phyloP scores from a whole-genome alignment of 2,329 filamentous ascomycete species.

The Pseudomassariella vexata region DNA sequence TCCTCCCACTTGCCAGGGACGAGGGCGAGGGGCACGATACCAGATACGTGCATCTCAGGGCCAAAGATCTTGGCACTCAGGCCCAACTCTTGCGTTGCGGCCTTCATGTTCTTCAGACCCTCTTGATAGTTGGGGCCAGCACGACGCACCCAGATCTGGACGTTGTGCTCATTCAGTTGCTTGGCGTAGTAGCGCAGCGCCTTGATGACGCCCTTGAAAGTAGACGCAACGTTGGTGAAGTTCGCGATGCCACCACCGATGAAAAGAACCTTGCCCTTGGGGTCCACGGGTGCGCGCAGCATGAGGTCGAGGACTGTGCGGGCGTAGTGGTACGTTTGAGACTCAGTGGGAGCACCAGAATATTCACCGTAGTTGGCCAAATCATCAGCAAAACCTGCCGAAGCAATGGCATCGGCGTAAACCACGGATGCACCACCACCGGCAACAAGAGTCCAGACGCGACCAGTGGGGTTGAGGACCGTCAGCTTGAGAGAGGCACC shows the following conservation, averaged over 20 bases:
- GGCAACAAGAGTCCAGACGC: slow-evolving; percentile 96
- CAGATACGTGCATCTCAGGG: slow-evolving; percentile 90
- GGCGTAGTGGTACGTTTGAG: slow-evolving; percentile 98
- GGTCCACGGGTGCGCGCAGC: slow-evolving; percentile 78
- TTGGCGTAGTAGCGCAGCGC: slow-evolving; percentile 86
- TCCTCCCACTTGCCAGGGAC: slow-evolving; percentile 58
- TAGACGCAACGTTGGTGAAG: slow-evolving; percentile 99
- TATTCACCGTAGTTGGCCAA: slow-evolving; percentile 99
- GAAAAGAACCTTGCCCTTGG: slow-evolving; percentile 97
- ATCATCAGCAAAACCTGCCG: slow-evolving; percentile 88
- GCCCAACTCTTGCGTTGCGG: slow-evolving; percentile 86
- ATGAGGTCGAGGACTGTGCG: slow-evolving; percentile 95
- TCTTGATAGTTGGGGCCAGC: slow-evolving; percentile 99
- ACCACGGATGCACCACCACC: slow-evolving; percentile 99
- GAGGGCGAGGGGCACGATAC: slow-evolving; percentile 91
- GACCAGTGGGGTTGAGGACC: slow-evolving; percentile 83
- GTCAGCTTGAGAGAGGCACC: slow-evolving; percentile 98
- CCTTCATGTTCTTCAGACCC: slow-evolving; percentile 99
- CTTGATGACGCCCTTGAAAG: slow-evolving; percentile 99
- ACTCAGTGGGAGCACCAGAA: slow-evolving; percentile 97
- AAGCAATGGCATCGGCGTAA: slow-evolving; percentile 97
- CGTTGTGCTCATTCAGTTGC: slow-evolving; percentile 89
- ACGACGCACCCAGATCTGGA: slow-evolving; percentile 90
- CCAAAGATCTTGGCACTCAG: slow-evolving; percentile 63
- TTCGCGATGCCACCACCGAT: slow-evolving; percentile 99